Conservation (phyloP, 306 rosid genomes). For the Abrus precatorius region DNA sequence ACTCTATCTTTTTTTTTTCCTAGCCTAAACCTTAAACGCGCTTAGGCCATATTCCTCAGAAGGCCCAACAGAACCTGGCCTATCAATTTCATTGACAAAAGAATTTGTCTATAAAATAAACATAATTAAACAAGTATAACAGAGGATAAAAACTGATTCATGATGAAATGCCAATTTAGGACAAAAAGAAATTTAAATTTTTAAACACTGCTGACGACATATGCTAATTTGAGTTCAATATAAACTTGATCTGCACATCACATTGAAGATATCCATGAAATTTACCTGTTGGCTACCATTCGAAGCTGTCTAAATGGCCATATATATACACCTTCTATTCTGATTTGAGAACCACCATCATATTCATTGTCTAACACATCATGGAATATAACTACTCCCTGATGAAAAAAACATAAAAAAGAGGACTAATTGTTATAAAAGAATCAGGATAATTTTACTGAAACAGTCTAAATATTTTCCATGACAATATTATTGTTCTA, state of each 20-base stretch:
- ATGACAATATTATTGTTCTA: background rate
- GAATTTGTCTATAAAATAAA: constrained; percentile 34
- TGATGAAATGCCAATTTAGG: constrained; percentile 24
- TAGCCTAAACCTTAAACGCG: background rate
- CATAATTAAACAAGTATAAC: constrained; percentile 7
- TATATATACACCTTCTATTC: constrained; percentile 95
- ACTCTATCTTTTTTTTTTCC: background rate
- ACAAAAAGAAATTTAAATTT: constrained; percentile 9
- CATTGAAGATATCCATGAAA: constrained; percentile 36
- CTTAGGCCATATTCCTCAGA: background rate
- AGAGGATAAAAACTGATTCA: constrained; percentile 34
- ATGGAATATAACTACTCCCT: constrained; percentile 88
- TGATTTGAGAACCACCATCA: constrained; percentile 85
- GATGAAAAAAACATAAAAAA: constrained; percentile 48
- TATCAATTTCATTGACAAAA: constrained; percentile 32
- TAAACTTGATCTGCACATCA: constrained; percentile 37
- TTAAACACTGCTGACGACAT: constrained; percentile 12
- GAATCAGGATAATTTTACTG: constrained; percentile 26
- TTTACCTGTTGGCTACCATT: constrained; percentile 89
- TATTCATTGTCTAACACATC: constrained; percentile 79
- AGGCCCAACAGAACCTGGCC: background rate
- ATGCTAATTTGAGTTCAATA: constrained; percentile 19
- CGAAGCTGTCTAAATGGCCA: constrained; percentile 99
- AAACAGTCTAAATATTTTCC: background rate
- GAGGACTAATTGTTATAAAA: constrained; percentile 9